Conservation (phyloP, 768 basidiomycete genomes). For the Chalciporus sphaerocephalus region DNA sequence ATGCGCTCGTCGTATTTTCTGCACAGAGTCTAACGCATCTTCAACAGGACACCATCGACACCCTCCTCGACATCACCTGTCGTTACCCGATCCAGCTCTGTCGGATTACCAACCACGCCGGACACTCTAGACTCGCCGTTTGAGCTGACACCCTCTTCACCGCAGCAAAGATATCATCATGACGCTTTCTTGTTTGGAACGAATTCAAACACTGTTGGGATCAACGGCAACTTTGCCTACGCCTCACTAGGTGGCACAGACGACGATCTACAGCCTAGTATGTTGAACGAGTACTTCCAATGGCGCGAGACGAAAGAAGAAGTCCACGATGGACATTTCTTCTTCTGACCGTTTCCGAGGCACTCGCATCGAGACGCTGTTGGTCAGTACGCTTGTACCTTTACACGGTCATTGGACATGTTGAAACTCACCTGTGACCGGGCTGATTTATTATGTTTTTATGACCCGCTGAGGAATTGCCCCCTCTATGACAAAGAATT, state of each 20-base stretch:
- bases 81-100: neutral
- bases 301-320: neutral
- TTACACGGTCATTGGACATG: neutral
- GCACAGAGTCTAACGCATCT: no score
- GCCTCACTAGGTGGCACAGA: neutral
- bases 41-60: slow-evolving; percentile 5
- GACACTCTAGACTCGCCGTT: slow-evolving; percentile 1
- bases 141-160: neutral
- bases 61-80: slow-evolving; percentile 5
- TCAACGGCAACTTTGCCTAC: neutral
- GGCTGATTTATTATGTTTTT: neutral
- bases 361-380: neutral
- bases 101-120: neutral
- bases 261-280: neutral
- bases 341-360: neutral
- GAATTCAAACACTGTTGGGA: neutral
- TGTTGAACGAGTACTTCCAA: neutral
- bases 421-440: neutral
- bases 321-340: neutral
- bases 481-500: no score
- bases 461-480: no score
- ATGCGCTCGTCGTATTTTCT: no score
- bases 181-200: neutral
- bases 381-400: neutral
- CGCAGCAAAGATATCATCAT: neutral